phyloP scores from a whole-genome alignment of 2,329 filamentous ascomycete genomes.

The Pseudomassariella vexata region DNA sequence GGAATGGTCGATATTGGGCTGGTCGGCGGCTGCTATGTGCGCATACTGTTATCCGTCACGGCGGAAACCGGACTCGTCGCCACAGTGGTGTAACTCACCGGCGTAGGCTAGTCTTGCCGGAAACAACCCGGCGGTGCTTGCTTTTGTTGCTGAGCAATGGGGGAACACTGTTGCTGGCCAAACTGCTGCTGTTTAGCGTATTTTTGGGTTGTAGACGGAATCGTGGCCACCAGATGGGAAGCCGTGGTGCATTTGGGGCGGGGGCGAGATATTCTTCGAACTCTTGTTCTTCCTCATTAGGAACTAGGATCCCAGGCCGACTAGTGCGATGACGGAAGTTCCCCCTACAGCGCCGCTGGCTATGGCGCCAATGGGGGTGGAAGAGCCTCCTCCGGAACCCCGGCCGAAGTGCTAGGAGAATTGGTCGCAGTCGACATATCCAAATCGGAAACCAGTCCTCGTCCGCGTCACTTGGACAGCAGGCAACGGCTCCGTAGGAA shows the following conservation, averaged over 20 bases:
- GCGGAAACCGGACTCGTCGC: slow-evolving; percentile 22
- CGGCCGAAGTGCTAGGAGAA: slow-evolving; percentile 23
- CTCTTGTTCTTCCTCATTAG: slow-evolving; percentile 27
- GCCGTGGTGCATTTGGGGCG: slow-evolving; percentile 8
- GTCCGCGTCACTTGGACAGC: slow-evolving; percentile 31
- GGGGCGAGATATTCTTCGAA: slow-evolving; percentile 7
- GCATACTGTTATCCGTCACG: slow-evolving; percentile 12
- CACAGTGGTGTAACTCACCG: slow-evolving; percentile 7
- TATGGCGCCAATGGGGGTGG: slow-evolving; percentile 33
- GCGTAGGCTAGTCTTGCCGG: slow-evolving; percentile 2
- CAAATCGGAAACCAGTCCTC: slow-evolving; percentile 26
- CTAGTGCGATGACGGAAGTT: slow-evolving; percentile 32
- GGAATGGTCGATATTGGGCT: slow-evolving; percentile 20
- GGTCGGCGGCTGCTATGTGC: slow-evolving; percentile 15
- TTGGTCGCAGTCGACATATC: slow-evolving; percentile 32
- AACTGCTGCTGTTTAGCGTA: slow-evolving; percentile 18
- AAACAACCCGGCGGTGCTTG: slow-evolving; percentile 1
- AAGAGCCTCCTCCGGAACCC: slow-evolving; percentile 2
- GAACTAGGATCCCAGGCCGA: slow-evolving; percentile 33
- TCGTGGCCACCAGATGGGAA: slow-evolving; percentile 12
- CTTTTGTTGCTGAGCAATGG: slow-evolving; percentile 9
- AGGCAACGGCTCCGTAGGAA: slow-evolving; percentile 32
- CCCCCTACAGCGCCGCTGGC: slow-evolving; percentile 42
- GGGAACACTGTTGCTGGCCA: slow-evolving; percentile 2
- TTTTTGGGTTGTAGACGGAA: slow-evolving; percentile 12